phyloP scores from a whole-genome alignment of 139 green algal genomes.

The Zygnema cylindricum region DNA sequence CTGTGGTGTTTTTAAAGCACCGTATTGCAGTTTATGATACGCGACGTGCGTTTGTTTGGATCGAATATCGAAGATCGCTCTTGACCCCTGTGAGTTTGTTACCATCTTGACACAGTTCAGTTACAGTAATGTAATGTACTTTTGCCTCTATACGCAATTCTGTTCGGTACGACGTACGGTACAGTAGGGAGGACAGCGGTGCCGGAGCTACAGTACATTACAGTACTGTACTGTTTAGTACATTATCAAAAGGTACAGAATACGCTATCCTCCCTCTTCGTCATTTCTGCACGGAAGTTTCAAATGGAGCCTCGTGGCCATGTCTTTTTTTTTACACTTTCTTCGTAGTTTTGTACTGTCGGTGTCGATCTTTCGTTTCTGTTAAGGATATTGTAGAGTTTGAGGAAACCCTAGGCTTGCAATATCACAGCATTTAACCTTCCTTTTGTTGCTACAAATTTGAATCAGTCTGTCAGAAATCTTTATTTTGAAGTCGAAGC shows the following conservation, averaged over 20 bases:
- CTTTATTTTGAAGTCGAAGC: too few relatives aligned
- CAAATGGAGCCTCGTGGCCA: neutral
- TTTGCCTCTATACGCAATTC: neutral
- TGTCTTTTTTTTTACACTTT: neutral
- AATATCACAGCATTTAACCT: too few relatives aligned
- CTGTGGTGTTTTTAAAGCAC: too few relatives aligned
- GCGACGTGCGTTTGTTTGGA: too few relatives aligned
- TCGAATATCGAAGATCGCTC: too few relatives aligned
- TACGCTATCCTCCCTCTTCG: too few relatives aligned
- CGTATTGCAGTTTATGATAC: too few relatives aligned
- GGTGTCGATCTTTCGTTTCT: neutral
- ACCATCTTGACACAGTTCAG: too few relatives aligned
- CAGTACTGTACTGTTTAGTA: neutral
- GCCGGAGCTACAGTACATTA: neutral
- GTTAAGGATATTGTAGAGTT: neutral
- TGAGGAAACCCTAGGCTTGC: neutral
- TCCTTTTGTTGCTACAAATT: too few relatives aligned
- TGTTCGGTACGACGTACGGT: neutral
- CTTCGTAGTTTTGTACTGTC: neutral
- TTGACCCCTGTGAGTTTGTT: too few relatives aligned
- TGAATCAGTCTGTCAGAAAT: too few relatives aligned
- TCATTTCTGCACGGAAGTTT: neutral
- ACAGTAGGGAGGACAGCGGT: neutral
- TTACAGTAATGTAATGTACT: neutral
- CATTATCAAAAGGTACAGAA: neutral